Conservation (phyloP, 202 grass and related monocot genomes). For the Eragrostis tef region DNA sequence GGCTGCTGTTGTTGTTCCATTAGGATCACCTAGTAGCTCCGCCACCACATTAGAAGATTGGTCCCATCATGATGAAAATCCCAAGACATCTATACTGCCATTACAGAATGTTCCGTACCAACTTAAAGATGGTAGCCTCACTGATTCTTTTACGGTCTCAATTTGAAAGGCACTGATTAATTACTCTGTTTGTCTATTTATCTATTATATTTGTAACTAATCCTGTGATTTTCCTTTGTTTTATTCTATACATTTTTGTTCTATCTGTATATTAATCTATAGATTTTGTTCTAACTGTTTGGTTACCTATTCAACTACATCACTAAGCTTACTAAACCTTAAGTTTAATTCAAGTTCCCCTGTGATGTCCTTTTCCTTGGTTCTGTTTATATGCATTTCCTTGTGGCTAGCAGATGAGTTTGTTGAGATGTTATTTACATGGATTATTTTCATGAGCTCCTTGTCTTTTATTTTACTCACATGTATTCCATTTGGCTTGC, state of each 20-base stretch:
- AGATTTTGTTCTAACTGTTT: not conserved
- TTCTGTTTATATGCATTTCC: not conserved
- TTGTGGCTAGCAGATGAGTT: not conserved
- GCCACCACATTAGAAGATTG: conserved; percentile 46
- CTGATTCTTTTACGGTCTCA: not conserved
- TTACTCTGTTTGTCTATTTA: not conserved
- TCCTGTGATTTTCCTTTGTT: not conserved
- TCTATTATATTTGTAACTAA: conserved; percentile 15
- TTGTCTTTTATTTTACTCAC: conserved; percentile 22
- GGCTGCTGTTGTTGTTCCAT: conserved; percentile 87
- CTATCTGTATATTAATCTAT: no score
- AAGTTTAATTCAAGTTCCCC: conserved; percentile 22
- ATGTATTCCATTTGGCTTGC: conserved; percentile 43
- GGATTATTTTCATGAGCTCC: not conserved
- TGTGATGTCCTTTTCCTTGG: not conserved
- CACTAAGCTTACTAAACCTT: conserved; percentile 15
- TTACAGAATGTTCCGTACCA: conserved; percentile 43
- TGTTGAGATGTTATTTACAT: not conserved
- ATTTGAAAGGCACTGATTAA: not conserved
- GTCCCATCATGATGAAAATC: conserved; percentile 54
- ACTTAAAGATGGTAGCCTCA: conserved; percentile 44
- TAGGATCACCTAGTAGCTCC: conserved; percentile 52
- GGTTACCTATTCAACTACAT: not conserved
- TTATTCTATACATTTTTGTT: no score
- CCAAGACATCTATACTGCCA: conserved; percentile 39